These are phyloP conservation scores for Fusarium camptoceras DNA, from an alignment of 2,329 filamentous ascomycete species.

Conservation along the genomic window DNA sequence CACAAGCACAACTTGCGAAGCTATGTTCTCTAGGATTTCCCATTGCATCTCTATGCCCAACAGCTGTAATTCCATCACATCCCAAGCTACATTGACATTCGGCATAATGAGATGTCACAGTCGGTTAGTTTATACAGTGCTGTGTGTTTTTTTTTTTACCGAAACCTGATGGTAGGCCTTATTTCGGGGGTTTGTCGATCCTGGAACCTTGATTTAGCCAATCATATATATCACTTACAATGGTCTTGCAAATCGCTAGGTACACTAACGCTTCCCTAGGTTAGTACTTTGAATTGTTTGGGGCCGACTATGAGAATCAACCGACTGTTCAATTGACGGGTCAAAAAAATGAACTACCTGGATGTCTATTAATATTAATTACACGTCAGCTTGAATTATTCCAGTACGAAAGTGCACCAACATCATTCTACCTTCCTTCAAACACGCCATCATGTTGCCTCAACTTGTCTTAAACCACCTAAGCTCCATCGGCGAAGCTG, in stretches of 20 bases:
- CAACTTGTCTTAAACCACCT: not conserved
- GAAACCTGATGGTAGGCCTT: not conserved
- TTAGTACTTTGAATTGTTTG: not conserved
- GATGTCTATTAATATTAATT: not conserved
- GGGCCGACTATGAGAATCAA: not conserved
- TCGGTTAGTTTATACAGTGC: not conserved
- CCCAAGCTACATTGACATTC: not conserved
- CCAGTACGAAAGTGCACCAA: fast-evolving
- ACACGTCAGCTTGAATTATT: not conserved
- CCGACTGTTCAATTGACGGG: not conserved
- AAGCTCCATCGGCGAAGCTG: not conserved
- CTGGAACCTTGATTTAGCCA: not conserved
- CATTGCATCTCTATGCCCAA: fast-evolving
- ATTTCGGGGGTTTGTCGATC: not conserved
- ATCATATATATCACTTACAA: too few relatives aligned
- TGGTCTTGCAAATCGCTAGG: not conserved
- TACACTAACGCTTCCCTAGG: not conserved
- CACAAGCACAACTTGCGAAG: not conserved
- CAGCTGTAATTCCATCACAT: too few relatives aligned
- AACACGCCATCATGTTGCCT: not conserved
- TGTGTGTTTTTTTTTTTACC: not conserved
- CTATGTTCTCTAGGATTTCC: not conserved
- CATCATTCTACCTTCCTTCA: not conserved
- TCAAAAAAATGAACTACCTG: fast-evolving
- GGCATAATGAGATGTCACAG: not conserved